These are phyloP conservation scores for Arachis monticola DNA, from an alignment of 331 rosid genomes.

Conservation along the genomic window DNA sequence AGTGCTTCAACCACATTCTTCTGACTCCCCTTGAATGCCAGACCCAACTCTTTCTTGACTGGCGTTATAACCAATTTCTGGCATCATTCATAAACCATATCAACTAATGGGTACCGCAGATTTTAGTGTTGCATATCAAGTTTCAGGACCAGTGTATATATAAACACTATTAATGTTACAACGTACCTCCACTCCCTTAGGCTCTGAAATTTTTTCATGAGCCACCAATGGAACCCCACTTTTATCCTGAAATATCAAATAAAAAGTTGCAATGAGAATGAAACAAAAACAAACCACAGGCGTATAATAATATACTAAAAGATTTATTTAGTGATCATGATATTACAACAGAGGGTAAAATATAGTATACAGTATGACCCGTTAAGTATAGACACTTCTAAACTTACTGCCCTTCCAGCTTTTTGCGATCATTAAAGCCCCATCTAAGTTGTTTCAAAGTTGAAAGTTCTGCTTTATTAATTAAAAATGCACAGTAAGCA, in stretches of 20 bases:
- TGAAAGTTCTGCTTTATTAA: no score
- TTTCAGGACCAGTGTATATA: constrained; percentile 24
- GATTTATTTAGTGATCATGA: constrained; percentile 13
- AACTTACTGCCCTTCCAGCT: constrained; percentile 22
- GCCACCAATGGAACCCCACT: constrained; percentile 82
- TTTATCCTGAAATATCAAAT: constrained; percentile 73
- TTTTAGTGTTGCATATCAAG: constrained; percentile 11
- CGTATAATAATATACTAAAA: neutral
- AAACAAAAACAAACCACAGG: constrained; percentile 49
- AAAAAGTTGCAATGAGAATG: constrained; percentile 28
- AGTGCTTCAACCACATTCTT: constrained; percentile 89
- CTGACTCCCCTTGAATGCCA: constrained; percentile 84
- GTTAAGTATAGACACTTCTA: constrained; percentile 1
- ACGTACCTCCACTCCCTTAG: constrained; percentile 94
- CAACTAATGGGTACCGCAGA: constrained; percentile 30
- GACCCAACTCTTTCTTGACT: constrained; percentile 84
- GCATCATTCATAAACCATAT: constrained; percentile 43
- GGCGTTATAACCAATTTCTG: constrained; percentile 91
- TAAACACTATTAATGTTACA: constrained; percentile 15
- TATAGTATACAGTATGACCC: neutral
- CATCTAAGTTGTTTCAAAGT: no score
- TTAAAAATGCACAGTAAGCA: no score
- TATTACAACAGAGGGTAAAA: neutral
- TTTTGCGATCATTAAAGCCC: no score
- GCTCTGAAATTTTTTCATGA: constrained; percentile 78